A percentile compares a stretch with the other conserved stretches of the same genome.
Evolutionary conservation across 2,329 filamentous ascomycete species (phyloP).

Genomic region (Epichloe festucae): DNA sequence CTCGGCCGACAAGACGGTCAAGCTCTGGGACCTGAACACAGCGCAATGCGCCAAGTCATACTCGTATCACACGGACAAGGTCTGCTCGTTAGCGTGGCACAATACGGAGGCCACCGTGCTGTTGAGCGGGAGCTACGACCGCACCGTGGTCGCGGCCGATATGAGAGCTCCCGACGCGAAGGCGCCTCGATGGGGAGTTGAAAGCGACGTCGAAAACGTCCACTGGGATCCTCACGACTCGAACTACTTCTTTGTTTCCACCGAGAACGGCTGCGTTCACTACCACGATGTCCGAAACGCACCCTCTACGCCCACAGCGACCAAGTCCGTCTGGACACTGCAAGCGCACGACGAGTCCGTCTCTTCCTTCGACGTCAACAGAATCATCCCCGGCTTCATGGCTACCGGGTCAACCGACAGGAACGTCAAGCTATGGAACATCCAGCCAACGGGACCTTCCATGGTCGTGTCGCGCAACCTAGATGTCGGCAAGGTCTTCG

Average conservation of each 20-base stretch:
- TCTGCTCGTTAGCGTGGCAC: slow-evolving; percentile 94
- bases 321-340: slow-evolving; percentile 83
- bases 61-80: slow-evolving; percentile 91
- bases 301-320: slow-evolving; percentile 56
- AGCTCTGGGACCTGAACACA: slow-evolving; percentile 93
- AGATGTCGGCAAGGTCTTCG: slow-evolving; percentile 91
- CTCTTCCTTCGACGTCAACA: slow-evolving; percentile 86
- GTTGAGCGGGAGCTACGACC: slow-evolving; percentile 87
- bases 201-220: slow-evolving; percentile 88
- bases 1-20: slow-evolving; percentile 93
- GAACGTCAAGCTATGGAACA: slow-evolving; percentile 94
- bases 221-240: slow-evolving; percentile 86
- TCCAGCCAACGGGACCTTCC: slow-evolving; percentile 64
- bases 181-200: slow-evolving; percentile 77
- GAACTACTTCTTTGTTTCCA: slow-evolving; percentile 92
- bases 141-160: slow-evolving; percentile 85
- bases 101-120: slow-evolving; percentile 74
- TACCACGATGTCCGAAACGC: slow-evolving; percentile 77
- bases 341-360: slow-evolving; percentile 91
- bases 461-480: slow-evolving; percentile 88
- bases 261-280: slow-evolving; percentile 82
- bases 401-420: slow-evolving; percentile 90
- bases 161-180: slow-evolving; percentile 85
- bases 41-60: slow-evolving; percentile 92
- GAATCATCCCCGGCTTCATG: slow-evolving; percentile 79